A percentile compares a stretch with the other conserved stretches of the same genome.
Evolutionary conservation across 345 rosid species (phyloP).

Genomic region (Noccaea caerulescens): DNA sequence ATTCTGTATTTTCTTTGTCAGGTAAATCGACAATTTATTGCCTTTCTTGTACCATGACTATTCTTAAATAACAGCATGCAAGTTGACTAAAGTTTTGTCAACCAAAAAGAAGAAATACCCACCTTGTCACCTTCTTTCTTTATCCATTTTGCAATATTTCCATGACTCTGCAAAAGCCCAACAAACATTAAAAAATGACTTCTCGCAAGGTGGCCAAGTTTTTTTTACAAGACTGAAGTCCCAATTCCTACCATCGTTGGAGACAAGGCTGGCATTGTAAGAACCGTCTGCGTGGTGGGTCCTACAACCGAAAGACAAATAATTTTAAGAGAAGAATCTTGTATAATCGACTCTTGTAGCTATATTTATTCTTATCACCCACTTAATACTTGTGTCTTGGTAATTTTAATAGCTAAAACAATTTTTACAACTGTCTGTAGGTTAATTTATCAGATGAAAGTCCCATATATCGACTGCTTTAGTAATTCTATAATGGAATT

Average conservation of each 20-base stretch:
- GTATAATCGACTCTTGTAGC: background rate
- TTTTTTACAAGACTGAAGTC: conserved; percentile 23
- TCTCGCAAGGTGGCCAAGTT: conserved; percentile 36
- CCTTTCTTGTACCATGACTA: conserved; percentile 24
- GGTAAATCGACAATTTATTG: background rate
- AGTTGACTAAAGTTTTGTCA: conserved; percentile 16
- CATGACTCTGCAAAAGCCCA: conserved; percentile 77
- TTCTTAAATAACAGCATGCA: conserved; percentile 26
- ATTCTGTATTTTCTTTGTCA: conserved; percentile 25
- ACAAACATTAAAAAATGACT: conserved; percentile 36
- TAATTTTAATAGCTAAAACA: conserved; percentile 12
- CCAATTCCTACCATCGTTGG: conserved; percentile 85
- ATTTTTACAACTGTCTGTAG: background rate
- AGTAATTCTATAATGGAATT: conserved; percentile 16
- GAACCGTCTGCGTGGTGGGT: conserved; percentile 60
- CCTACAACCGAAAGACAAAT: conserved; percentile 64
- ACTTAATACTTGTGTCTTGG: conserved; percentile 3
- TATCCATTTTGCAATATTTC: conserved; percentile 86
- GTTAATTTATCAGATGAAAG: conserved; percentile 15
- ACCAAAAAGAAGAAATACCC: conserved; percentile 27
- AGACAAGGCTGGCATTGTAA: conserved; percentile 97
- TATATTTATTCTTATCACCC: background rate
- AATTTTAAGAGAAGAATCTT: conserved; percentile 17
- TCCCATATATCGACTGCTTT: conserved; percentile 1
- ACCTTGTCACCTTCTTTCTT: conserved; percentile 99